Percentiles rank a stretch among this genome's conserved stretches.
Evolutionary conservation across 257 asterid genomes (phyloP).

Genomic region (Mitragyna speciosa): DNA sequence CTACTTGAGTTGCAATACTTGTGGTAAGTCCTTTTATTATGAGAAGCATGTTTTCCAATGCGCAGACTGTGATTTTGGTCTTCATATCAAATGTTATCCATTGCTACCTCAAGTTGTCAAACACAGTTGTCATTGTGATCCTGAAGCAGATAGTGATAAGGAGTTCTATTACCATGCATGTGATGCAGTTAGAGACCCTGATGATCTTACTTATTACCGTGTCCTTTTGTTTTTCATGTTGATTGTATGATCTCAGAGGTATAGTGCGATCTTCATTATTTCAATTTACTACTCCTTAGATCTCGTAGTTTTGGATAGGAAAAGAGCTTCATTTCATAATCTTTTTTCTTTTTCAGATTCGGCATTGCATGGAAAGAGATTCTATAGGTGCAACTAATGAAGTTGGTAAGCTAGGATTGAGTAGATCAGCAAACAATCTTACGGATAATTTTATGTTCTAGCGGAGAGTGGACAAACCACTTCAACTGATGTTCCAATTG

Average conservation of each 20-base stretch:
- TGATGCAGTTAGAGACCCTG: not conserved
- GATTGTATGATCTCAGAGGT: not conserved
- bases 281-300: not conserved
- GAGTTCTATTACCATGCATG: not conserved
- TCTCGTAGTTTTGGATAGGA: not conserved
- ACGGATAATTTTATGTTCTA: not conserved
- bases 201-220: too few relatives aligned
- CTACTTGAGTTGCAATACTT: not conserved
- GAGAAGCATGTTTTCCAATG: not conserved
- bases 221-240: not conserved
- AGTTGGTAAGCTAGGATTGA: not conserved
- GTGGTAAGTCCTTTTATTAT: not conserved
- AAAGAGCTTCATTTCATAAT: not conserved
- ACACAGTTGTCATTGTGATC: constrained; percentile 10
- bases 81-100: constrained; percentile 1
- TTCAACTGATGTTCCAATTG: not conserved
- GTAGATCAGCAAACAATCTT: not conserved
- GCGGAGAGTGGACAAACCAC: not conserved
- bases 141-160: not conserved
- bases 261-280: not conserved
- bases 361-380: not conserved
- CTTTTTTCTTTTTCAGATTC: not conserved
- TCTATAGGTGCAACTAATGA: not conserved
- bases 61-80: not conserved
- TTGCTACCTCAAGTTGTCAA: not conserved